Conservation (phyloP, 805 yeast species). For the Lipomyces lipofer region DNA sequence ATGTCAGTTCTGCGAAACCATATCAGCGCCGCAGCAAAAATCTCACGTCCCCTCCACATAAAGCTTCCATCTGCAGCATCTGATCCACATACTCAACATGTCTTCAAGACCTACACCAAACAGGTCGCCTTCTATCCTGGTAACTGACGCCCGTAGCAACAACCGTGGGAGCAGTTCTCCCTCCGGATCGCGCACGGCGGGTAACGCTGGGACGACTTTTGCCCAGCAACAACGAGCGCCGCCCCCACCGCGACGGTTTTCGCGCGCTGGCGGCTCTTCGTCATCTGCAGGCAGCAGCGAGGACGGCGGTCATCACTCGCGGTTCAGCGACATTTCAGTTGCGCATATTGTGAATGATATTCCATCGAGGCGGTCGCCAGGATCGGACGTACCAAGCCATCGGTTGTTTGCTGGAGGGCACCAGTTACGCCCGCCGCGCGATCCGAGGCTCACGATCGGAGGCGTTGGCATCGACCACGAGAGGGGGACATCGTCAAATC, state of each 20-base stretch:
- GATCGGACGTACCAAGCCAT: neutral
- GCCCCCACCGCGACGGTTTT: neutral
- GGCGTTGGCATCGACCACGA: constrained; percentile 6
- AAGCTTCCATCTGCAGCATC: no score
- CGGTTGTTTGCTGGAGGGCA: constrained; percentile 4
- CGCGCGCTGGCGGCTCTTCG: neutral
- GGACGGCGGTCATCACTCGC: constrained; percentile 1
- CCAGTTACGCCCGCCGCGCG: constrained; percentile 10
- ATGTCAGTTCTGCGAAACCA: no score
- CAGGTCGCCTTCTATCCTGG: constrained; percentile 88
- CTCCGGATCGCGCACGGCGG: constrained; percentile 42
- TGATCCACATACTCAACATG: no score
- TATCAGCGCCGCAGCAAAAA: no score
- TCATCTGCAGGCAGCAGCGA: neutral
- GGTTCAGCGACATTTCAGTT: constrained; percentile 67
- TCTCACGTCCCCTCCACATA: no score
- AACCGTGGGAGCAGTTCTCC: constrained; percentile 35
- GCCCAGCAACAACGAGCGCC: constrained; percentile 37
- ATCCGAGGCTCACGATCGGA: no score
- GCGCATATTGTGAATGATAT: constrained; percentile 69
- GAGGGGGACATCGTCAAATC: neutral
- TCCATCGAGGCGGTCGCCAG: constrained; percentile 71
- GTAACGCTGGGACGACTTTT: no score
- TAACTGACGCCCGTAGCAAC: constrained; percentile 75
- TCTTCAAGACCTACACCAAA: constrained; percentile 9